Conservation (phyloP, 2,329 filamentous ascomycete species). For the Colletotrichum liriopes region DNA sequence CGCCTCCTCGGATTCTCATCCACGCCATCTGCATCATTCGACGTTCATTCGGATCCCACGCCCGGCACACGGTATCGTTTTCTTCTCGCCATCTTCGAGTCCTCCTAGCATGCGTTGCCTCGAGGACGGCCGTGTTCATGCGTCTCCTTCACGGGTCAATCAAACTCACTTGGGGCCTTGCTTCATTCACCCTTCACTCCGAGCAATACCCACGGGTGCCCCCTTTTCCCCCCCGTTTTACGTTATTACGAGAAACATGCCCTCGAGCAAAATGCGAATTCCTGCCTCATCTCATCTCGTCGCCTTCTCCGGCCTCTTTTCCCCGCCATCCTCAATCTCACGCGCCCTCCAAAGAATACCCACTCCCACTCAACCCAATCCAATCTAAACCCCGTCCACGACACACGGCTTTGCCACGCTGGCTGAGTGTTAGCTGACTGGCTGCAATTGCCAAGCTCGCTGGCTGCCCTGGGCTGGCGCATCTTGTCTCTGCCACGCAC, state of each 20-base stretch:
- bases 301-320: slow-evolving; percentile 15
- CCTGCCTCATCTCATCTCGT: slow-evolving; percentile 33
- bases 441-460: slow-evolving; percentile 22
- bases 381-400: slow-evolving; percentile 16
- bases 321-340: slow-evolving; percentile 19
- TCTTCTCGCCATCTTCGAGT: background rate
- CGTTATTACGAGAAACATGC: slow-evolving; percentile 29
- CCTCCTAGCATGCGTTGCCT: background rate
- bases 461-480: slow-evolving; percentile 12
- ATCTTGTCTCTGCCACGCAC: slow-evolving; percentile 25
- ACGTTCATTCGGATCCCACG: background rate
- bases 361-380: slow-evolving; percentile 6
- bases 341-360: background rate
- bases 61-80: background rate
- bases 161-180: background rate
- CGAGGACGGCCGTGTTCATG: background rate
- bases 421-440: slow-evolving; percentile 25
- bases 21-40: background rate
- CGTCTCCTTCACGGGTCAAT: background rate
- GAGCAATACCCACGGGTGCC: slow-evolving; percentile 23
- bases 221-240: slow-evolving; percentile 31
- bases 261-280: slow-evolving; percentile 26
- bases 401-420: slow-evolving; percentile 22
- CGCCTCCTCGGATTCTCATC: background rate
- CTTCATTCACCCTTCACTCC: slow-evolving; percentile 15